A percentile compares a stretch with the other conserved stretches of the same genome.
phyloP scores from a whole-genome alignment of 345 rosid species.

The Rhodamnia rubescens region DNA sequence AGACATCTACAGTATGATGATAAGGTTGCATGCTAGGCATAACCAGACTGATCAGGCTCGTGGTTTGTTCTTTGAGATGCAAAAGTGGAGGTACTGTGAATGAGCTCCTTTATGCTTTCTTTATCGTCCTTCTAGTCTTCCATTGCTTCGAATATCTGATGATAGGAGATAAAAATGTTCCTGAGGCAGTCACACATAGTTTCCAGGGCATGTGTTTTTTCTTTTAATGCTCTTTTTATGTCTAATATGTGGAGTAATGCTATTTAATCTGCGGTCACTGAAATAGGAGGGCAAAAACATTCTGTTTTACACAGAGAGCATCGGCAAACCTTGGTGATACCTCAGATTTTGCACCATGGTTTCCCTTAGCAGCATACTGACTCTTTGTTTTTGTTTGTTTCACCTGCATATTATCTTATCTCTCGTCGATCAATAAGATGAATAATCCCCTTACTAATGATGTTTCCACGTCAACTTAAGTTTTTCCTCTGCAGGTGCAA shows the following conservation, averaged over 20 bases:
- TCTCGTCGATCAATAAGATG: accelerated
- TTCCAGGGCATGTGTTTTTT: not conserved
- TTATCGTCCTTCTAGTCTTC: not conserved
- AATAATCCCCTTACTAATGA: not conserved
- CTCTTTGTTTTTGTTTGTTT: not conserved
- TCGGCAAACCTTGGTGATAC: not conserved
- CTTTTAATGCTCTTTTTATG: not conserved
- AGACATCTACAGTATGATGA: conserved; percentile 85
- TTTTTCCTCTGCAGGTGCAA: conserved; percentile 47
- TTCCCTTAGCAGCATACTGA: not conserved
- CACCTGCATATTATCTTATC: not conserved
- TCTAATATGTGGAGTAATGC: not conserved
- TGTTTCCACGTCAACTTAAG: not conserved
- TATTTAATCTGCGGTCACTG: not conserved
- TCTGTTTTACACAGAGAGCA: not conserved
- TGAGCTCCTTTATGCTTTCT: not conserved
- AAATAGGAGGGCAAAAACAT: not conserved
- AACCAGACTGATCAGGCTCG: conserved; percentile 72
- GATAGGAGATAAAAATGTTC: not conserved
- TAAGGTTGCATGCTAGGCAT: conserved; percentile 77
- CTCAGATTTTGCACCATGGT: not conserved
- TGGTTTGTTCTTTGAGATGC: conserved; percentile 95
- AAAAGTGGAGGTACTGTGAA: conserved; percentile 59
- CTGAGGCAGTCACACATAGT: not conserved
- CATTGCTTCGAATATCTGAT: not conserved